A percentile compares a stretch with the other conserved stretches of the same genome.
Evolutionary conservation across 345 rosid genomes (phyloP).

Genomic region (Dovyalis caffra): DNA sequence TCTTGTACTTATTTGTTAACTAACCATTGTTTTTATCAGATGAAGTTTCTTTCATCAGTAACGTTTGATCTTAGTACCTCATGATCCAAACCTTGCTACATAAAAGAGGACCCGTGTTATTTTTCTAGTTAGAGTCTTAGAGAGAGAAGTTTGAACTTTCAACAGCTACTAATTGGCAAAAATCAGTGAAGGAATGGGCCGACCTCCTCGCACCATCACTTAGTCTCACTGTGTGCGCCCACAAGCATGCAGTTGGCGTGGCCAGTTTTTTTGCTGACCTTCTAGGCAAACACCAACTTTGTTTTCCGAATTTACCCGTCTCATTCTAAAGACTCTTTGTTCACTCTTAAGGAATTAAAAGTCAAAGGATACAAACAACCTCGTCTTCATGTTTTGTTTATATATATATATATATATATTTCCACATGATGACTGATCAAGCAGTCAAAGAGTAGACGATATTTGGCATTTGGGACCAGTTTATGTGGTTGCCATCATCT

Average conservation of each 20-base stretch:
- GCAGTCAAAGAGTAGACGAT: neutral
- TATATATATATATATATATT: neutral
- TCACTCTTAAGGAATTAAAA: neutral
- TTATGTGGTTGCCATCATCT: neutral
- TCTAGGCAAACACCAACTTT: neutral
- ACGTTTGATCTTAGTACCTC: too few relatives aligned
- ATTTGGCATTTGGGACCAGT: neutral
- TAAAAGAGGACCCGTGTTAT: neutral
- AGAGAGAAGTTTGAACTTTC: neutral
- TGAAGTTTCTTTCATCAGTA: too few relatives aligned
- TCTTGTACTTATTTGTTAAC: too few relatives aligned
- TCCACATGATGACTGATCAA: constrained; percentile 1
- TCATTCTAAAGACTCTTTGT: neutral
- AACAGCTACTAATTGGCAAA: neutral
- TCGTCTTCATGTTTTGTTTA: too few relatives aligned
- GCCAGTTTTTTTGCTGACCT: neutral
- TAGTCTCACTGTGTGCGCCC: neutral
- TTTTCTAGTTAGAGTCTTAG: neutral
- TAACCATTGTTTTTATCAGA: too few relatives aligned
- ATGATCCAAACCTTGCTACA: neutral
- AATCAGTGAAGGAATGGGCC: neutral
- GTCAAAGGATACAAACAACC: neutral
- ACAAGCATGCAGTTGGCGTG: neutral
- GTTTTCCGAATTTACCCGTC: neutral
- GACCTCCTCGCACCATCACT: neutral